Base-by-base conservation (phyloP, 257 asterid genomes). In the Solanum lycopersicoides region DNA sequence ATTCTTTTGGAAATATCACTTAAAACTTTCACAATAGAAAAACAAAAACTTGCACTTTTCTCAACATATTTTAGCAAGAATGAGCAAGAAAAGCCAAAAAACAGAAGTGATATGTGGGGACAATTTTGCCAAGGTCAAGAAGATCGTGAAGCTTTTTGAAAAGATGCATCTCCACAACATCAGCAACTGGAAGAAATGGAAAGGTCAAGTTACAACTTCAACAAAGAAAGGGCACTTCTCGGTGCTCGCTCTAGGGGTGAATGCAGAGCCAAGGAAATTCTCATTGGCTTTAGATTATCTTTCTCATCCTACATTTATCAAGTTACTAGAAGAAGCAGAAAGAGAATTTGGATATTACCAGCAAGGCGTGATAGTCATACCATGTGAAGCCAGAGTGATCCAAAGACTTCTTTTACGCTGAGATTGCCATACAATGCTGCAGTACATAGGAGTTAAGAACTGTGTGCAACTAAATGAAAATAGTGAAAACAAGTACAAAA, bases 261-360 rank as follows among this genome's bases (percentile, higher is more conserved):
- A 83, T 45, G 87, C 88, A 5, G 90, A 90, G 87, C 89, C 89
- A 69, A 90, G 87, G 93, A 92, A 90, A 89, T 89, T 91, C 83
- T 76, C 74, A 12, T 69, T 91, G 45, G 91, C 86, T 20, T 42
- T 91, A 88, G 87, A 20, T 28, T 89, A 77, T 90, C 92, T 88
- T 85, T 90, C 91, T 2, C 85, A 91, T 86, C 93, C 93, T 74
- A 89, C 92, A 41, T 90, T 92, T 86, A 65, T 90, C 86, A 85
- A 86, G 89, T 85, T 91, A 87, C 93, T 91, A 71, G 93, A 90
- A 90, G 91, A 92, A 87, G 91, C 93, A 73, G 92, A 92, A 45
- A 90, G 85, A 83, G 92, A 90, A 87, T 90, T 86, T 42, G 93
- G 93, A 90, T 91, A 87, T 79, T 73, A 86, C 65, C 90, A 92